Base-by-base conservation (phyloP, 2,329 filamentous ascomycete genomes). In the Scortechinia acanthostroma region DNA sequence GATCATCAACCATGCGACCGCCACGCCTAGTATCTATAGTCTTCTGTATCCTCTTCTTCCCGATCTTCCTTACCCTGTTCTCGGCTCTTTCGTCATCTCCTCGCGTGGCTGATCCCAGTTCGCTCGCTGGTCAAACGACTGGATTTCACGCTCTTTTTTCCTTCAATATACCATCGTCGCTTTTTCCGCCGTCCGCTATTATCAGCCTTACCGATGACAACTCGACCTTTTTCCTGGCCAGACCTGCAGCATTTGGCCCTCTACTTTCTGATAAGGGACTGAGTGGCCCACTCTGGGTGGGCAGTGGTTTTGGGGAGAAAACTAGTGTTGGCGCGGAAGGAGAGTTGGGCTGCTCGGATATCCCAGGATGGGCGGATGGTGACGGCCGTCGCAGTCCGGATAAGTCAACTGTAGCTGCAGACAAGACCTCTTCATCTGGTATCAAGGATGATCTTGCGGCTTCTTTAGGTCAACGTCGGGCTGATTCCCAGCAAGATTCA, bases 261-360 rank as follows among this genome's bases (percentile, higher is more conserved):
- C 55, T 69, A 10, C 63, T 86, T 22, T 79, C 81, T 0, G 63
- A 68, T 6, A 73, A 71, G 45, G 80, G 81, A 20, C 58, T 85
- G 45, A 85, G 77, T 53, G 79, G 79, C 20, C 74, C 79, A 50
- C 61, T 86, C 37, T 85, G 43, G 35, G 35, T 40, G 6, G 35
- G 35, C 35, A 40, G 35, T 40, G 35, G 35, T 13, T 40, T 40
- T 19, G 35, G 35, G 35, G 10, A 40, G 20, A 17, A 17, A 40
- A 17, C 13, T 6, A 6, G 14, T 6, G 10, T 19, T 50, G 71
- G 76, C 42, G 76, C 76, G 5, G 86, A 90, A 56, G 89, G 90
- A 25, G 91, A 98, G 66, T 71, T 97, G 22, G 93, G 93, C 42
- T 98, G 93, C 64, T 94, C 90, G 58, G 93, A 98, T 70, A 83